Conservation (phyloP, 495 filamentous ascomycete species). For the Trypethelium eluteriae region DNA sequence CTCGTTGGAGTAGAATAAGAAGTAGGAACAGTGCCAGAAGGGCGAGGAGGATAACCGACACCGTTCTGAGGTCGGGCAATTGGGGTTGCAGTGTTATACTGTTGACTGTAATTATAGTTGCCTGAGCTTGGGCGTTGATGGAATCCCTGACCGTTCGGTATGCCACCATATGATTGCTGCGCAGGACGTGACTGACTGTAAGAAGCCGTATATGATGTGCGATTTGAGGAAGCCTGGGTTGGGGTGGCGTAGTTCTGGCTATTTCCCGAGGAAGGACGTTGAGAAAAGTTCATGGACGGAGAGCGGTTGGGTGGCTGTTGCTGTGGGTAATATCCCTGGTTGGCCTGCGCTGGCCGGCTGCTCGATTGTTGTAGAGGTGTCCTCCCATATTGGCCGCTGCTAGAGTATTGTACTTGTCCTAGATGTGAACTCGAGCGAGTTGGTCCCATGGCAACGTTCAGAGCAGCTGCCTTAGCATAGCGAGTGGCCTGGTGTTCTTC, state of each 20-base stretch:
- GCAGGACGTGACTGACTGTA: conserved; percentile 18
- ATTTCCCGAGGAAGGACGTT: conserved; percentile 11
- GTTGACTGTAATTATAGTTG: conserved; percentile 15
- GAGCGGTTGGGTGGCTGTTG: conserved; percentile 26
- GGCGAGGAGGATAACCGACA: neutral
- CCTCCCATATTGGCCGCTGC: conserved; percentile 16
- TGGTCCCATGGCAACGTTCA: conserved; percentile 25
- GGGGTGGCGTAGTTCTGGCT: conserved; percentile 23
- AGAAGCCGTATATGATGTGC: conserved; percentile 13
- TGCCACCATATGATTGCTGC: neutral
- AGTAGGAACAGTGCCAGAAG: neutral
- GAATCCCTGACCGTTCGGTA: neutral
- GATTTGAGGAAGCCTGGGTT: conserved; percentile 13
- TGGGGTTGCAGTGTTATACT: conserved; percentile 13
- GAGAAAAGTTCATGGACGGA: conserved; percentile 19
- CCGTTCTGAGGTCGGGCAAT: neutral
- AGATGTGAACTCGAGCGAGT: conserved; percentile 21
- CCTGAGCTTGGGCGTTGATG: conserved; percentile 1
- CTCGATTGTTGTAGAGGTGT: conserved; percentile 15
- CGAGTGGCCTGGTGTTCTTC: conserved; percentile 65
- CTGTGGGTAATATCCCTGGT: conserved; percentile 29
- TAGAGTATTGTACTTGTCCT: conserved; percentile 15
- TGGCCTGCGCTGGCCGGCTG: conserved; percentile 21
- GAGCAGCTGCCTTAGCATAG: conserved; percentile 27
- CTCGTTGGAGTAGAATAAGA: conserved; percentile 21